These are phyloP conservation scores for Zygosaccharomyces gambellarensis DNA, from an alignment of 805 yeast species.

Conservation along the genomic window DNA sequence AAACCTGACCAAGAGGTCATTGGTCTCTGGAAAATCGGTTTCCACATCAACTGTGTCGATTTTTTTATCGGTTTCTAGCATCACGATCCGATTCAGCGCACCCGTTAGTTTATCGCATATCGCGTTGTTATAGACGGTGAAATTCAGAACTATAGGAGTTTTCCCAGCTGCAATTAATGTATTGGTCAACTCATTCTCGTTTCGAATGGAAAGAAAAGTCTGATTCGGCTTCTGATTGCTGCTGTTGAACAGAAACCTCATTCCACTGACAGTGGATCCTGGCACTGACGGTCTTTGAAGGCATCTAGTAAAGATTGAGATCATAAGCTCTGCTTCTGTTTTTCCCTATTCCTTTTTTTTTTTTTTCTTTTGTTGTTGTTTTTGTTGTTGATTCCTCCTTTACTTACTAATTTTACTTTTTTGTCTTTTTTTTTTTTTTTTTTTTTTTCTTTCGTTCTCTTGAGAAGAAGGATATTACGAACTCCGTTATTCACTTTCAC, in stretches of 20 bases:
- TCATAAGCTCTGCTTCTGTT: too few species aligned
- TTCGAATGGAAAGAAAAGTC: conserved; percentile 47
- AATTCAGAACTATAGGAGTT: conserved; percentile 64
- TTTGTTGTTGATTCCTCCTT: not conserved
- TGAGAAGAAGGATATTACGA: too few species aligned
- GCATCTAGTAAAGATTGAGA: too few species aligned
- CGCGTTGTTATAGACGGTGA: conserved; percentile 62
- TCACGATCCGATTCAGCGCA: conserved; percentile 50
- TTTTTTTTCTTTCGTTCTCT: not conserved
- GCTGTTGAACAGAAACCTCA: not conserved
- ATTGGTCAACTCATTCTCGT: conserved; percentile 55
- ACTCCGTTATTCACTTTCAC: not conserved
- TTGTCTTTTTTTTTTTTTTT: not conserved
- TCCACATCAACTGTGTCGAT: conserved; percentile 69
- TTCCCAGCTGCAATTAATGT: conserved; percentile 43
- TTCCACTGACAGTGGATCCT: not conserved
- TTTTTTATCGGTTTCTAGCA: conserved; percentile 44
- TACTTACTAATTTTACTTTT: too few species aligned
- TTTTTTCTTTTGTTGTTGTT: not conserved
- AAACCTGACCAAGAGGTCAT: conserved; percentile 54
- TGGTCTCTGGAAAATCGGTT: conserved; percentile 59
- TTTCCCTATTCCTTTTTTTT: too few species aligned
- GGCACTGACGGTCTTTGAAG: too few species aligned
- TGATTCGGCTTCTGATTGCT: conserved; percentile 9
- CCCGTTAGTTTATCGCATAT: conserved; percentile 59